Conservation (phyloP, 495 filamentous ascomycete species). For the Penicillium waksmanii region DNA sequence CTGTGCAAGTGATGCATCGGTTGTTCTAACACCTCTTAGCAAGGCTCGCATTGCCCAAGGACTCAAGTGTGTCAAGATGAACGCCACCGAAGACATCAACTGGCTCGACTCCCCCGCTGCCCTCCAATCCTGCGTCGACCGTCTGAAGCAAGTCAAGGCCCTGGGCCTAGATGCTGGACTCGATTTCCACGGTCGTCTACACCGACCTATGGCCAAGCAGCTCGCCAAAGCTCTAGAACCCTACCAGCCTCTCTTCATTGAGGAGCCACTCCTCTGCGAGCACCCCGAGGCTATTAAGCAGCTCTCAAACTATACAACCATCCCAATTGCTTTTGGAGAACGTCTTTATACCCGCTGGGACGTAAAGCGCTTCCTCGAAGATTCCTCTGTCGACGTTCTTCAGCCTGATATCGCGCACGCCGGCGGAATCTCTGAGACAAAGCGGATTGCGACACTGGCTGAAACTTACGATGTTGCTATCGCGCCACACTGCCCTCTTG, state of each 20-base stretch:
- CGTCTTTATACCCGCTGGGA: slow-evolving; percentile 78
- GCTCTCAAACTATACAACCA: slow-evolving; percentile 61
- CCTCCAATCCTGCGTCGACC: slow-evolving; percentile 66
- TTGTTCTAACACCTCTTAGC: slow-evolving; percentile 23
- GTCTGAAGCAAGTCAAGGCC: slow-evolving; percentile 70
- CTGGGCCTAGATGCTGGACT: slow-evolving; percentile 74
- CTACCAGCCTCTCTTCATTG: slow-evolving; percentile 74
- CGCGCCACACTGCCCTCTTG: slow-evolving; percentile 79
- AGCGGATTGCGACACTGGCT: slow-evolving; percentile 71
- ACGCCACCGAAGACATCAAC: slow-evolving; percentile 77
- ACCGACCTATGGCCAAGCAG: slow-evolving; percentile 83
- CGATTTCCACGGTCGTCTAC: slow-evolving; percentile 80
- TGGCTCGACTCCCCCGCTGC: slow-evolving; percentile 77
- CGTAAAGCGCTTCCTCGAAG: slow-evolving; percentile 72
- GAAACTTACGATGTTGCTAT: slow-evolving; percentile 81
- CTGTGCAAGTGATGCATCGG: not conserved
- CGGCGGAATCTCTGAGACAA: slow-evolving; percentile 78
- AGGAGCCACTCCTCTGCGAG: slow-evolving; percentile 76
- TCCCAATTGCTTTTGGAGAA: slow-evolving; percentile 78
- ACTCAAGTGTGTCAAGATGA: slow-evolving; percentile 80
- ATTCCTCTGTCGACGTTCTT: slow-evolving; percentile 70
- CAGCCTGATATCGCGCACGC: slow-evolving; percentile 79
- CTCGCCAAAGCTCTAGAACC: slow-evolving; percentile 74
- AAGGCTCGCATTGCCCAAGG: slow-evolving; percentile 71
- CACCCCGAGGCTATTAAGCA: slow-evolving; percentile 72